Base-by-base conservation (phyloP, 331 rosid species). In the Rhamnella rubrinervis region DNA sequence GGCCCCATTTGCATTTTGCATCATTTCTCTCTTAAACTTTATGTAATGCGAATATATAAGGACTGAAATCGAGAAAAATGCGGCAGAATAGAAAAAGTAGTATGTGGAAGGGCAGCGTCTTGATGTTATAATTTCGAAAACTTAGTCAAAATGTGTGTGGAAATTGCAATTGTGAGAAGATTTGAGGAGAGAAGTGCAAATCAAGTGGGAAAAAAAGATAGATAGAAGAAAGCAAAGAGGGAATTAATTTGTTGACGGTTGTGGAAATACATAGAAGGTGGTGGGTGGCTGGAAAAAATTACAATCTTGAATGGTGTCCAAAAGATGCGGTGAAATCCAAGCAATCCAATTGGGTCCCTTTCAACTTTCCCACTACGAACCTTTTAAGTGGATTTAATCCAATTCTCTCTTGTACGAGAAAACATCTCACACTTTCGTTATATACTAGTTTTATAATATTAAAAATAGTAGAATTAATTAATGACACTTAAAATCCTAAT, bases 301-400 rank as follows among this genome's bases (percentile, higher is more conserved):
- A 17, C 51, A 60, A 52, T 16, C n/a, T 31, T 67, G 23, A 44
- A 47, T 61, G 47, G 12, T 19, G 62, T 63, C 68, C 61, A 12
- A 25, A 68, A 59, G 75, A 56, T 85, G 88, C 47, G 88, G 85
- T 83, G 90, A 87, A 85, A 78, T 67, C 87, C 84, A 87, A 72
- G 90, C 88, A 87, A 85, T 85, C 86, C 65, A 74, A 59, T 49
- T 69, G 88, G 88, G 85, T 59, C 90, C 81, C 82, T 47, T n/a
- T 41, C 55, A 59, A 76, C 78, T 66, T 64, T 37, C 46, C 63
- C 71, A 52, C 73, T 55, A 61, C 56, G 68, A 77, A 57, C 35
- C 5, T 72, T 31, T 80, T 77, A 23, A 23, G 61, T 55, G 65
- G 50, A 35, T 39, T 69, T 60, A 10, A 26, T 71, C 57, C 20